phyloP scores from a whole-genome alignment of 768 basidiomycete genomes.

The Leccinum ochraceum region DNA sequence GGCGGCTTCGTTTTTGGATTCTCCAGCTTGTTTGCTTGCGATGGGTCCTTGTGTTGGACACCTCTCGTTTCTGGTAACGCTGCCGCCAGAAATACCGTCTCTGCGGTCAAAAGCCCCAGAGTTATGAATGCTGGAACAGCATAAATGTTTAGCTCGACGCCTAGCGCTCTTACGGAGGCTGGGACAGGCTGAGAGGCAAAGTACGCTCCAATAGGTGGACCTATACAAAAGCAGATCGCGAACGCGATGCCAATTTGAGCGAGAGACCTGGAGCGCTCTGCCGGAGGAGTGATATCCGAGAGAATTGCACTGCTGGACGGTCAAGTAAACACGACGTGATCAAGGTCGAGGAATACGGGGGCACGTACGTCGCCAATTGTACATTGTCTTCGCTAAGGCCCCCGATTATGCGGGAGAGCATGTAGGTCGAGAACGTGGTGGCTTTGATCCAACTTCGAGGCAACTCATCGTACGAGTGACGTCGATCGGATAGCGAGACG shows the following conservation, averaged over 20 bases:
- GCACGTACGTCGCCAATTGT: conserved; percentile 85
- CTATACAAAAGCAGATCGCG: conserved; percentile 90
- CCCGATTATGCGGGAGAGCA: conserved; percentile 88
- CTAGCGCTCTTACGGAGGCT: conserved; percentile 51
- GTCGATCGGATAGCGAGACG: background rate
- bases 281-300: conserved; percentile 83
- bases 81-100: conserved; percentile 76
- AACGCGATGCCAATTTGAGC: conserved; percentile 96
- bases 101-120: conserved; percentile 69
- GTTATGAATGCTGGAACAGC: conserved; percentile 88
- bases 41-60: conserved; percentile 30
- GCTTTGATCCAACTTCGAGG: conserved; percentile 79
- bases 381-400: conserved; percentile 98
- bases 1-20: conserved; percentile 22
- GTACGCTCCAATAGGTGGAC: conserved; percentile 94
- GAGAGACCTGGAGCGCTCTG: conserved; percentile 80
- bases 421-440: conserved; percentile 86
- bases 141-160: conserved; percentile 81
- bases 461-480: background rate
- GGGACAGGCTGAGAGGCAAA: conserved; percentile 88
- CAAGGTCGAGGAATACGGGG: background rate
- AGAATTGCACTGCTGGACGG: conserved; percentile 73
- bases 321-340: background rate
- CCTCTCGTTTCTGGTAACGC: conserved; percentile 87
- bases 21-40: conserved; percentile 15